Conservation (phyloP, 257 asterid genomes). For the Solanum rostratum region DNA sequence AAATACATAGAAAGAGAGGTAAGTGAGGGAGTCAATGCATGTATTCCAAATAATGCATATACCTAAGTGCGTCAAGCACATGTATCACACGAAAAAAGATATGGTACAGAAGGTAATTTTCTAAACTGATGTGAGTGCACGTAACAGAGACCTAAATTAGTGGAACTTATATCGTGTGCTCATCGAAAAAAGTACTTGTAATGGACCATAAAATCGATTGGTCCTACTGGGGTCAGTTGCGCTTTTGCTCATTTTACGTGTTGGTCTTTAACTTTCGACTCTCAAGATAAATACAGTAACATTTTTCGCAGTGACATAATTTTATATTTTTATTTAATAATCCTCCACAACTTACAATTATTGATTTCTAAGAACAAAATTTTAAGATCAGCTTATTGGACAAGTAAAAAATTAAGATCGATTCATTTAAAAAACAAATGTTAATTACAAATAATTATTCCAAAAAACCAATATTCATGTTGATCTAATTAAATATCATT, state of each 20-base stretch:
- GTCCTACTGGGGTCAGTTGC: not conserved
- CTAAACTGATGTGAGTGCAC: too few relatives aligned
- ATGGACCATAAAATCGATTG: not conserved
- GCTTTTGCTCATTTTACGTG: too few relatives aligned
- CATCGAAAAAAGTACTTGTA: not conserved
- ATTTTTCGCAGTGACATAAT: not conserved
- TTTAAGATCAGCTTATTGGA: not conserved
- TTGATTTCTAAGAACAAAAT: not conserved
- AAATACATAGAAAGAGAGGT: too few relatives aligned
- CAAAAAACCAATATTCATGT: not conserved
- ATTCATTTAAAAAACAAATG: not conserved
- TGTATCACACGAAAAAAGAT: too few relatives aligned
- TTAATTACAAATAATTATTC: not conserved
- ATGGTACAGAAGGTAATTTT: too few relatives aligned
- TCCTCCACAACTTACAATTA: not conserved
- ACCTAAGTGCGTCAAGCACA: too few relatives aligned
- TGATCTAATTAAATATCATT: not conserved
- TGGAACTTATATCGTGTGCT: too few relatives aligned
- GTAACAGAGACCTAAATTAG: too few relatives aligned
- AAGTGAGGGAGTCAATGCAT: too few relatives aligned
- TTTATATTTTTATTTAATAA: not conserved
- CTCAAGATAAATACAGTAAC: not conserved
- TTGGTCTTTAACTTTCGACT: not conserved
- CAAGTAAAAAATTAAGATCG: not conserved
- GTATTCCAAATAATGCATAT: too few relatives aligned